Evolutionary conservation across 1,284 basidiomycete genomes (phyloP), one percentile per base, ranked within the genome.

Genomic region (Apiotrichum montevideense): DNA sequence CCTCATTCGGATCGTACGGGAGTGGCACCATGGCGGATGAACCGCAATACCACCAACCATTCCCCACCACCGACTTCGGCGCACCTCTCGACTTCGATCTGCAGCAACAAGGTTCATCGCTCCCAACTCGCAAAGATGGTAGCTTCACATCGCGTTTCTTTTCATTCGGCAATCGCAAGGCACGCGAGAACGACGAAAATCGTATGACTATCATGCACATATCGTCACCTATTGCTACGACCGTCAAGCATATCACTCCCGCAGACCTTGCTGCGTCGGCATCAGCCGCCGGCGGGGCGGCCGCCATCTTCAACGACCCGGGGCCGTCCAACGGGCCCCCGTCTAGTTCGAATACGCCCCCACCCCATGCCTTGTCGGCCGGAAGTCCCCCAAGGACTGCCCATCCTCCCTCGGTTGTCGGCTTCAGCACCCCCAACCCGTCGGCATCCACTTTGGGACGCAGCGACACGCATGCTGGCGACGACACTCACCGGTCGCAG

Each of bases 151-250:
- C 54, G 44, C 58, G 58, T 2, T 51, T 60, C 41, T 60, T 60
- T 35, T 46, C 39, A 8, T 51, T 54, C 35, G 51, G 57, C 34
- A 39, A 40, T 2, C 45, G 44, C 14, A 46, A 37, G 34, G 37
- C 50, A 13, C 48, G 46, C 29, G 48, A 45, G 35, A 8, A 35
- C 43, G 60, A 62, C 13, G 46, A 49, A 15, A 32, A 46, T 39
- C 54, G 46, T n/a, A 51, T 51, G 42, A 54, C 57, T 1, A 58
- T 58, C 29, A 47, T 49, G 21, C 56, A 59, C 55, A 54, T 62
- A 21, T 55, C 52, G 14, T n/a, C 46, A 7, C 60, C 60, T 8
- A 51, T 62, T 15, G 52, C 52, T 14, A 54, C 60, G 13, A 35
- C 40, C 32, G 52, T 54, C 44, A 56, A 51, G 45, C 21, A 21